Base-by-base conservation (phyloP, 148 eudicot species). In the Diospyros lotus region DNA sequence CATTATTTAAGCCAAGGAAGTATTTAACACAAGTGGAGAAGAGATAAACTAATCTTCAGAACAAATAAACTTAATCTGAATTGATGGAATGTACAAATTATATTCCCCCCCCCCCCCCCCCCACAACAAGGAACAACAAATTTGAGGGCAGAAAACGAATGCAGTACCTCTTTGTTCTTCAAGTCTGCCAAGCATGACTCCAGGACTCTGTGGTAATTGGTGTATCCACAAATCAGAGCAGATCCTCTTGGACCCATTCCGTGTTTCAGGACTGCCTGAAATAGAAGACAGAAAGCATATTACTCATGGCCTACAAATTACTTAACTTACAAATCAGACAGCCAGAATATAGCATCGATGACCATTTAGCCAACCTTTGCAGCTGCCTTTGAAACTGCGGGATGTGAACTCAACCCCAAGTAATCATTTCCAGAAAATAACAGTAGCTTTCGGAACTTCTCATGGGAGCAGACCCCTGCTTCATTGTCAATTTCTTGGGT, bases 161-260 rank as follows among this genome's bases (percentile, higher is more conserved):
- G 28, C 28, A 28, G n/a, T 73, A 94, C 98, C 97, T 95, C 96
- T 87, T 95, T 95, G 77, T 86, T 89, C 82, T 95, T 95, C 72
- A 92, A 73, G 62, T 87, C 80, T 64, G 98, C 98, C 76, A 95
- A 81, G 64, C 89, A 80, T 66, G 88, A 78, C 83, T 95, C 98
- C 68, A 95, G 80, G 62, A 82, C 86, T 77, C 87, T 75, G 74
- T 95, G 98, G 80, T 88, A 90, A 82, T 85, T 91, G 13, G 98
- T 95, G 78, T 95, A 95, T 4, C 98, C 98, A 86, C 96, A 92
- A 72, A 92, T 90, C 80, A 95, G 78, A 38, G 97, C 97, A 75
- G 98, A 95, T 77, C 98, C 98, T 82, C 91, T 89, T 11, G 98
- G 98, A 41, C 98, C 98, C 98, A 95, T 95, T 48, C 98, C 98